Conservation (phyloP, 1,139 yeast genomes). For the Kodamaea fungicola region DNA sequence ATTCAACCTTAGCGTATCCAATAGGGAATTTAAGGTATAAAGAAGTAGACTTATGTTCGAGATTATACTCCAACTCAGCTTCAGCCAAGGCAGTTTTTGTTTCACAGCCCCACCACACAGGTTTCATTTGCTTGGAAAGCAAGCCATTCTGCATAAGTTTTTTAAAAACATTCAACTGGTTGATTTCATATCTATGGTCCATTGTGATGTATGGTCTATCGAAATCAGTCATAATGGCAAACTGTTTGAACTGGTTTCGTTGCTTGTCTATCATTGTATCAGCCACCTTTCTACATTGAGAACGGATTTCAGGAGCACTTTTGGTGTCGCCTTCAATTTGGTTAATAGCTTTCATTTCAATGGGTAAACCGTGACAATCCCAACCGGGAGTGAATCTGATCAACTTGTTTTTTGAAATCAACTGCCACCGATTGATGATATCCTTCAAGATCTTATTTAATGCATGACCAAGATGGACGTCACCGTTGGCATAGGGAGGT, state of each 20-base stretch:
- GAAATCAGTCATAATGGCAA: constrained; percentile 86
- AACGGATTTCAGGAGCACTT: constrained; percentile 52
- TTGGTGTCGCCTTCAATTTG: constrained; percentile 16
- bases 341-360: constrained; percentile 70
- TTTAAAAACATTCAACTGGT: constrained; percentile 70
- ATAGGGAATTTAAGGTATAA: constrained; percentile 70
- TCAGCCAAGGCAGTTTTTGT: constrained; percentile 94
- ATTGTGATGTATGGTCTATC: constrained; percentile 69
- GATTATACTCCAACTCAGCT: constrained; percentile 87
- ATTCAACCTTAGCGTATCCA: not conserved
- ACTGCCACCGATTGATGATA: constrained; percentile 69
- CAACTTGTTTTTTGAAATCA: constrained; percentile 53
- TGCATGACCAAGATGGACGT: constrained; percentile 90
- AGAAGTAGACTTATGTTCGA: constrained; percentile 67
- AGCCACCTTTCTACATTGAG: constrained; percentile 69
- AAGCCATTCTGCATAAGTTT: constrained; percentile 63
- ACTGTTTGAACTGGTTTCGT: constrained; percentile 56
- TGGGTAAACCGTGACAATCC: constrained; percentile 99
- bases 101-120: constrained; percentile 97
- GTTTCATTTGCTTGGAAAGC: constrained; percentile 80
- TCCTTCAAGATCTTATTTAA: constrained; percentile 86
- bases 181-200: constrained; percentile 63
- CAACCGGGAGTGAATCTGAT: constrained; percentile 87
- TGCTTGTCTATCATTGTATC: constrained; percentile 60
- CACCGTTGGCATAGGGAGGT: constrained; percentile 98